Conservation (phyloP, 2,329 filamentous ascomycete species). For the Alternaria postmessia region DNA sequence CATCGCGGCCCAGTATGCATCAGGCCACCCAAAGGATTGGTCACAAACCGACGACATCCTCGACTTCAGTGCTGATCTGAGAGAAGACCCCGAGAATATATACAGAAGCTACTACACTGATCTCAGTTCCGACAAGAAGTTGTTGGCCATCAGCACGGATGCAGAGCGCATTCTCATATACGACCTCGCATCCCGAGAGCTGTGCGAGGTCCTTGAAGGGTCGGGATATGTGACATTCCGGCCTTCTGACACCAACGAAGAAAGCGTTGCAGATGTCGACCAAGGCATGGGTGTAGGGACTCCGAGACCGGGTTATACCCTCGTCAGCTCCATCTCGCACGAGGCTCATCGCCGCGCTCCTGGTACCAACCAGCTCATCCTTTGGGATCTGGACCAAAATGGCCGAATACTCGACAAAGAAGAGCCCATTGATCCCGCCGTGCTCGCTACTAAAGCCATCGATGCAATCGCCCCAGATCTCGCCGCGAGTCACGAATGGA, state of each 20-base stretch:
- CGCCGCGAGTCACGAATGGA: slow-evolving; percentile 37
- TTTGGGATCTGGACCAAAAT: slow-evolving; percentile 41
- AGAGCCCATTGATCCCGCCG: slow-evolving; percentile 33
- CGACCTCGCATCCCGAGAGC: slow-evolving; percentile 30
- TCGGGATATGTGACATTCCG: slow-evolving; percentile 27
- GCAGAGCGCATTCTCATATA: slow-evolving; percentile 29
- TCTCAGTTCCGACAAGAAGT: slow-evolving; percentile 31
- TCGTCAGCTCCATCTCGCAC: slow-evolving; percentile 26
- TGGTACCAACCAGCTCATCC: slow-evolving; percentile 21
- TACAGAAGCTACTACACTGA: slow-evolving; percentile 20
- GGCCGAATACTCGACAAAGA: slow-evolving; percentile 39
- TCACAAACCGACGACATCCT: slow-evolving; percentile 15
- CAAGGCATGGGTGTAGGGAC: not conserved
- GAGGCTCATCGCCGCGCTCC: not conserved
- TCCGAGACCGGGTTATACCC: slow-evolving; percentile 28
- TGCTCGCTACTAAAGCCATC: slow-evolving; percentile 36
- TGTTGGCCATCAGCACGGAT: slow-evolving; percentile 33
- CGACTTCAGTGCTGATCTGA: slow-evolving; percentile 17
- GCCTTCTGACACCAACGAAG: slow-evolving; percentile 3
- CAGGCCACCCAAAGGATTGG: slow-evolving; percentile 30
- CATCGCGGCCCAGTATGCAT: slow-evolving; percentile 21
- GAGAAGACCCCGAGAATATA: not conserved
- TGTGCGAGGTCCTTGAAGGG: slow-evolving; percentile 37
- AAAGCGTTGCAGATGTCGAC: not conserved
- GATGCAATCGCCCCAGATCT: slow-evolving; percentile 37